Evolutionary conservation across 352 stramenopile species (phyloP).

Genomic region (Globisporangium barbulae): DNA sequence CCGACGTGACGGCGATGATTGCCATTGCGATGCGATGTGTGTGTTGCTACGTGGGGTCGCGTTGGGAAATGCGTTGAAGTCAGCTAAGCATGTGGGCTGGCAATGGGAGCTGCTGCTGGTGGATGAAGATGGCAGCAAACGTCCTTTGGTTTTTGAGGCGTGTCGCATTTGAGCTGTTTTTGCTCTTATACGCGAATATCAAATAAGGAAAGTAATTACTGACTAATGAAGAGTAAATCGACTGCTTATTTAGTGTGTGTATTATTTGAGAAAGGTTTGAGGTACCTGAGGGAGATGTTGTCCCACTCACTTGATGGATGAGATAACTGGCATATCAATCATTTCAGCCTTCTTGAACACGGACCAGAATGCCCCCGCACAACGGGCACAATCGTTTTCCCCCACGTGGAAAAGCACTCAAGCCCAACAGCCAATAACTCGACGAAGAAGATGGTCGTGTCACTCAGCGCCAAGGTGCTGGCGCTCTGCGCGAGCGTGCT

Average conservation of each 20-base stretch:
- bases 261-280: background rate
- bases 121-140: background rate
- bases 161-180: background rate
- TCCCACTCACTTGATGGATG: too few species aligned
- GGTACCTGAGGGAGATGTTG: too few species aligned
- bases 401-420: background rate
- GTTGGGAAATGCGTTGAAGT: background rate
- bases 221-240: too few species aligned
- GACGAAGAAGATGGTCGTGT: slow-evolving; percentile 13
- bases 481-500: slow-evolving; percentile 27
- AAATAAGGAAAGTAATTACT: too few species aligned
- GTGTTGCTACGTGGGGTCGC: background rate
- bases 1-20: slow-evolving; percentile 5
- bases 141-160: background rate
- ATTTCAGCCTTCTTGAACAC: background rate
- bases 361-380: background rate
- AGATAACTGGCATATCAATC: too few species aligned
- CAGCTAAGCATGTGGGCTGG: background rate
- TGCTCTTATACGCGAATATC: too few species aligned
- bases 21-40: background rate
- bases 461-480: slow-evolving; percentile 30
- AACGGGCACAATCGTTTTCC: background rate
- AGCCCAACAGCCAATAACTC: background rate
- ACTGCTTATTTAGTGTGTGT: too few species aligned
- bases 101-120: background rate